A percentile compares a stretch with the other conserved stretches of the same genome.
phyloP scores from a whole-genome alignment of 768 basidiomycete species.

The Hypsizygus marmoreus region DNA sequence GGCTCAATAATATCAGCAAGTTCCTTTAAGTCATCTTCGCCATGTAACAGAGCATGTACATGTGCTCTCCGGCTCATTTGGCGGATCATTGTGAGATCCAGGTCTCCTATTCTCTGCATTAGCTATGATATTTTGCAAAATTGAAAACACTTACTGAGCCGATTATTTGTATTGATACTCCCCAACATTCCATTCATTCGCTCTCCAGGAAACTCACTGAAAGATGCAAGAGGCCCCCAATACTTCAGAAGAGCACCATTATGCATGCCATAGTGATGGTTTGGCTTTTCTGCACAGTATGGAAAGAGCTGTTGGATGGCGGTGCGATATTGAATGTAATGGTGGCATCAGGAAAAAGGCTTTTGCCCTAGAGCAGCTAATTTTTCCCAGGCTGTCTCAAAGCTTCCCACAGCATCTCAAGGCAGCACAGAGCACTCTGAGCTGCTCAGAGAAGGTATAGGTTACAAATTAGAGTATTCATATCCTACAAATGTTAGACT shows the following conservation, averaged over 20 bases:
- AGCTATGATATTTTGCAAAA: neutral
- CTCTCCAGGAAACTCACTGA: slow-evolving; percentile 35
- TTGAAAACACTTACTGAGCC: too few species aligned
- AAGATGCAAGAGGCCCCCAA: slow-evolving; percentile 29
- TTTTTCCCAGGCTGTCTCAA: too few species aligned
- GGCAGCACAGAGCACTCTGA: too few species aligned
- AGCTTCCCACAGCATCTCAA: too few species aligned
- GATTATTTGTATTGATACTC: slow-evolving; percentile 25
- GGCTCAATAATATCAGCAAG: slow-evolving; percentile 9
- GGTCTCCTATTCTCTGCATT: slow-evolving; percentile 3
- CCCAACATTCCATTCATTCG: slow-evolving; percentile 29
- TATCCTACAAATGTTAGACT: too few species aligned
- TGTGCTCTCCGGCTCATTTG: slow-evolving; percentile 8
- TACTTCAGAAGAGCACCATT: slow-evolving; percentile 25
- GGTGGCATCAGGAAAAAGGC: too few species aligned
- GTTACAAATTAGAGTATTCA: too few species aligned
- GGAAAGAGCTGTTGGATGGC: slow-evolving; percentile 21
- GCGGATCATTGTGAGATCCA: slow-evolving; percentile 12
- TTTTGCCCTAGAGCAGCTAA: too few species aligned
- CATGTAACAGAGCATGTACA: slow-evolving; percentile 8
- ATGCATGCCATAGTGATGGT: slow-evolving; percentile 37
- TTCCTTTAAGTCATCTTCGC: slow-evolving; percentile 4
- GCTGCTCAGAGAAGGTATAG: too few species aligned
- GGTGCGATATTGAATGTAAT: slow-evolving; percentile 6
- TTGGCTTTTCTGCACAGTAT: slow-evolving; percentile 23